Evolutionary conservation across 768 basidiomycete genomes (phyloP), one percentile per base, ranked within the genome.

Genomic region (Termitomyces sp.): DNA sequence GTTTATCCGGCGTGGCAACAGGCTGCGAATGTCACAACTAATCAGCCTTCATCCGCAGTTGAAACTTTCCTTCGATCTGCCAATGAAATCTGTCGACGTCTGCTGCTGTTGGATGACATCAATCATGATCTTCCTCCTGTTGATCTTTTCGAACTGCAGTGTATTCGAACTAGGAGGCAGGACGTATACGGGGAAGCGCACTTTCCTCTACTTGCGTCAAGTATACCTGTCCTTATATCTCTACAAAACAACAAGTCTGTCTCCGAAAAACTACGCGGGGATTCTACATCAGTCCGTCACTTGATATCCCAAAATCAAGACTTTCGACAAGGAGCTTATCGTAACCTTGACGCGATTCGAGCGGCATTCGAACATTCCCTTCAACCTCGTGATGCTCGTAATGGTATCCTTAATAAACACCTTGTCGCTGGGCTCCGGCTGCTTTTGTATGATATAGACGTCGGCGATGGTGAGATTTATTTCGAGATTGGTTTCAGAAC

Each of bases 1-100:
- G 80, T 91, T n/a, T 92, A 90, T 67, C 89, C 88, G 20, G 83
- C 85, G 5, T 94, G 90, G 91, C 74, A 77, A 51, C 72, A 80
- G 22, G 81, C 76, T n/a, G 81, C 84, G 13, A 70, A 71, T 10
- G 66, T 75, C 44, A 64, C 71, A 1, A 63, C 68, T 0, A 65
- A 64, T 24, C 72, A 74, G 39, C 75, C 79, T 55, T 72, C 72
- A 0, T 69, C 73, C 26, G 65, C 76, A n/a, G 68, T 79, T 3
- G 74, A 79, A 45, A 74, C 76, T 4, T 83, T 85, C 55, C 72
- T 93, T 29, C 75, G 73, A 37, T 82, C 87, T 7, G 84, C 86
- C 22, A 91, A 88, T 61, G 71, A 72, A 9, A 71, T 92, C 26
- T 88, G 85, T 58, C 77, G 79, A 48, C 76, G 74, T 18, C 70